Conservation (phyloP, 2,329 filamentous ascomycete genomes). For the Ceratocystiopsis minuta region DNA sequence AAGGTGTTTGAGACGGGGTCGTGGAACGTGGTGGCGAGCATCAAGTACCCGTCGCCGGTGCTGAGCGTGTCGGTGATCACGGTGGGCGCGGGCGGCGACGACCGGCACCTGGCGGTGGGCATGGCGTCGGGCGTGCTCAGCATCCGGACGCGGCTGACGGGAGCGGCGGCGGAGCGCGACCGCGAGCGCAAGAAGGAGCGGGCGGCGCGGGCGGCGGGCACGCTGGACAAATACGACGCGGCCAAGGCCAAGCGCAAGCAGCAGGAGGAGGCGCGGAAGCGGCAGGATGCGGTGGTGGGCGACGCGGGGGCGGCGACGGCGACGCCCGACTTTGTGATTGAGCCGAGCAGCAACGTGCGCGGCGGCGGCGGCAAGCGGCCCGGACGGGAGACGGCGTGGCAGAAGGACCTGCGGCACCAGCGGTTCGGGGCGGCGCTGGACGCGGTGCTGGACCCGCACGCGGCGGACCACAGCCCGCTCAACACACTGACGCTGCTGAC, state of each 20-base stretch:
- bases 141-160: conserved; percentile 10
- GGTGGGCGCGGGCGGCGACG: conserved; percentile 49
- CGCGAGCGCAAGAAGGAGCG: conserved; percentile 28
- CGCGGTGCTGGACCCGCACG: conserved; percentile 43
- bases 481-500: conserved; percentile 60
- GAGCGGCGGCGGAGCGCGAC: conserved; percentile 7
- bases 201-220: conserved; percentile 61
- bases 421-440: conserved; percentile 66
- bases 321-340: conserved; percentile 64
- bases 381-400: conserved; percentile 55
- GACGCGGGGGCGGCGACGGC: conserved; percentile 56
- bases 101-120: conserved; percentile 86
- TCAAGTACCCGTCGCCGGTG: conserved; percentile 85
- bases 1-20: conserved; percentile 88
- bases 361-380: conserved; percentile 31
- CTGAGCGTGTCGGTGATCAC: conserved; percentile 65
- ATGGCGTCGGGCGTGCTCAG: conserved; percentile 79
- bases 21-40: conserved; percentile 92
- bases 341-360: conserved; percentile 14
- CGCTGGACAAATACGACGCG: conserved; percentile 59
- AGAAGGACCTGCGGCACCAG: conserved; percentile 60
- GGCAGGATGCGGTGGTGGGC: conserved; percentile 35
- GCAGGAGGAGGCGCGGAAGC: conserved; percentile 23
- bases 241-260: conserved; percentile 52
- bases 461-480: conserved; percentile 37